phyloP scores from a whole-genome alignment of 2,329 filamentous ascomycete genomes.

The Onygenales sp. region DNA sequence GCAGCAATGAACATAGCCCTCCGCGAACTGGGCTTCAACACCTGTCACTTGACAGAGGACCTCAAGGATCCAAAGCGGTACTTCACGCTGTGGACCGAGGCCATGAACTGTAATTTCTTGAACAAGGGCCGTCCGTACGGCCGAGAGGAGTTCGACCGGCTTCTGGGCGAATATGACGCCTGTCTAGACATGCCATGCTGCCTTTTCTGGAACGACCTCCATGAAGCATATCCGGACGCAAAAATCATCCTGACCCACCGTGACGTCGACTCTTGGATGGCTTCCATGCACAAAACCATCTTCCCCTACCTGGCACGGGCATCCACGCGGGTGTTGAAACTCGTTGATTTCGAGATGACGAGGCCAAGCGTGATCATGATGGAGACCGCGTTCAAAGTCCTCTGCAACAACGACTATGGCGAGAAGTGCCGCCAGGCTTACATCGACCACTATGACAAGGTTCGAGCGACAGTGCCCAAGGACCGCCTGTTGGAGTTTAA shows the following conservation, averaged over 20 bases:
- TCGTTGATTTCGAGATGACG: slow-evolving; percentile 45
- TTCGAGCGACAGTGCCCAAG: slow-evolving; percentile 38
- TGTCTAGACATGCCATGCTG: slow-evolving; percentile 4
- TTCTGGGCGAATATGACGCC: slow-evolving; percentile 4
- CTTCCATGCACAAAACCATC: slow-evolving; percentile 21
- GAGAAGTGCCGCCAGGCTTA: slow-evolving; percentile 50
- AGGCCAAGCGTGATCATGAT: background rate
- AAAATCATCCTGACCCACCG: slow-evolving; percentile 60
- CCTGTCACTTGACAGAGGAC: slow-evolving; percentile 2
- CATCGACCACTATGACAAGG: slow-evolving; percentile 45
- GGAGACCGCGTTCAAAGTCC: slow-evolving; percentile 38
- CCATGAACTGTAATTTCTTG: slow-evolving; percentile 20
- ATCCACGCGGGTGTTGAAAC: background rate
- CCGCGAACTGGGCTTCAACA: background rate
- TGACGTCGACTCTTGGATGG: slow-evolving; percentile 56
- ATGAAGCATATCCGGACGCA: slow-evolving; percentile 63
- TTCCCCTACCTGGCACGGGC: slow-evolving; percentile 1
- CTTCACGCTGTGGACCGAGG: slow-evolving; percentile 5
- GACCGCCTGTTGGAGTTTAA: slow-evolving; percentile 46
- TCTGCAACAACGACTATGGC: slow-evolving; percentile 5
- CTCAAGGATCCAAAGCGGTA: slow-evolving; percentile 2
- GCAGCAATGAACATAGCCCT: slow-evolving; percentile 2
- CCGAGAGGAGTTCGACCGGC: slow-evolving; percentile 16
- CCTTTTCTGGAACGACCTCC: slow-evolving; percentile 56
- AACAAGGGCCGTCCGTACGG: slow-evolving; percentile 19